phyloP scores from a whole-genome alignment of 495 filamentous ascomycete species.

The Aspergillus panamensis region DNA sequence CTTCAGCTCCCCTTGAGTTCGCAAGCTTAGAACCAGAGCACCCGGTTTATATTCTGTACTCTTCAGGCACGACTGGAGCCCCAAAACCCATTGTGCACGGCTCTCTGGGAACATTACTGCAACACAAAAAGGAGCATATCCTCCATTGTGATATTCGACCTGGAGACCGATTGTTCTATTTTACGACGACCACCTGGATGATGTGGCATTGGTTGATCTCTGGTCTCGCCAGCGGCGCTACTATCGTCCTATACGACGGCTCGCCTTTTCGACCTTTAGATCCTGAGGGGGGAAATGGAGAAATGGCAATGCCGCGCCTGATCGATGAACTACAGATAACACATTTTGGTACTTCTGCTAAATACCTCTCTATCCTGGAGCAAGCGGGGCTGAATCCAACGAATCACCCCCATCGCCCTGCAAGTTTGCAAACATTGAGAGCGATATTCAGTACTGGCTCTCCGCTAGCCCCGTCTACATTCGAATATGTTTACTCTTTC shows the following conservation, averaged over 20 bases:
- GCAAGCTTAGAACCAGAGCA: slow-evolving; percentile 73
- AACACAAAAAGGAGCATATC: slow-evolving; percentile 92
- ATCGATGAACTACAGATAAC: slow-evolving; percentile 72
- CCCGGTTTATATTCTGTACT: slow-evolving; percentile 86
- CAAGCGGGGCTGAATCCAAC: slow-evolving; percentile 68
- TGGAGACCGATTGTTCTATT: slow-evolving; percentile 71
- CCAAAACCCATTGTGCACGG: slow-evolving; percentile 93
- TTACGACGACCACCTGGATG: slow-evolving; percentile 92
- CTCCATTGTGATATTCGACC: slow-evolving; percentile 74
- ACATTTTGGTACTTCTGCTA: slow-evolving; percentile 89
- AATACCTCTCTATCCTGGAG: slow-evolving; percentile 89
- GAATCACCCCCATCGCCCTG: slow-evolving; percentile 41
- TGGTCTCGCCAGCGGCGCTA: slow-evolving; percentile 72
- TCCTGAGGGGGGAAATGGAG: slow-evolving; percentile 48
- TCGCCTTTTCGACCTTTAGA: slow-evolving; percentile 73
- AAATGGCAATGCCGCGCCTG: slow-evolving; percentile 66
- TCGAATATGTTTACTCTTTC: slow-evolving; percentile 77
- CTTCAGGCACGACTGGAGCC: slow-evolving; percentile 81
- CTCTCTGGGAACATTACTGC: slow-evolving; percentile 78
- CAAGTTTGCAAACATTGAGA: slow-evolving; percentile 54
- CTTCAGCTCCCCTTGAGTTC: slow-evolving; percentile 56
- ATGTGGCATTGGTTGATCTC: slow-evolving; percentile 97
- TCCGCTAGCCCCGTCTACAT: slow-evolving; percentile 87
- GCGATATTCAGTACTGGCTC: slow-evolving; percentile 94
- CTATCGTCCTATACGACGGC: slow-evolving; percentile 82